Evolutionary conservation across 768 basidiomycete species (phyloP).

Genomic region (Strobilomyces dryophilus): DNA sequence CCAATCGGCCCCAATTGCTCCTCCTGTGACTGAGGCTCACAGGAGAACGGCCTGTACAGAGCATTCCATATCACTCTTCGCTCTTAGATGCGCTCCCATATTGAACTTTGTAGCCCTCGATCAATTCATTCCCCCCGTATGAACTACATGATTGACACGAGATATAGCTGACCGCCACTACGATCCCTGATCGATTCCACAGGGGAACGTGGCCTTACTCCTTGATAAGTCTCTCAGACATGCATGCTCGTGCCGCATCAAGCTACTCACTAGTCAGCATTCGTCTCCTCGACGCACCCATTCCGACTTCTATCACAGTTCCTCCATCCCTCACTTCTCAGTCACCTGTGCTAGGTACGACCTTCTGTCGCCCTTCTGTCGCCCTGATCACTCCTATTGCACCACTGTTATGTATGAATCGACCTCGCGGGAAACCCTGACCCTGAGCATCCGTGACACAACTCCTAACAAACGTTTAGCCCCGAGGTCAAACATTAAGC

Average conservation of each 20-base stretch:
- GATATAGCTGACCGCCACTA: neutral
- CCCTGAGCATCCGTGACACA: constrained; percentile 13
- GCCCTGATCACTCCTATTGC: neutral
- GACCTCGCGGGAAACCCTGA: constrained; percentile 17
- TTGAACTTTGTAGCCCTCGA: constrained; percentile 2
- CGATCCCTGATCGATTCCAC: neutral
- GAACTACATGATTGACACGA: constrained; percentile 1
- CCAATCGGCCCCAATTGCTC: no score
- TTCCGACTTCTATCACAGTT: neutral
- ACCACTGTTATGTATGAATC: constrained; percentile 7
- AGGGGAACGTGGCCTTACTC: neutral
- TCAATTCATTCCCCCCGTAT: neutral
- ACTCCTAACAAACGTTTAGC: neutral
- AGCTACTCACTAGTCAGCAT: neutral
- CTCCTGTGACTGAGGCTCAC: neutral
- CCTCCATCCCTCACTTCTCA: neutral
- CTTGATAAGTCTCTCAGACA: neutral
- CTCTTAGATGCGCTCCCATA: neutral
- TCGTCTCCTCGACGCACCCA: no score
- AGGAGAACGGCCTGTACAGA: neutral
- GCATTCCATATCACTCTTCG: neutral
- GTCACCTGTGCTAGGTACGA: neutral
- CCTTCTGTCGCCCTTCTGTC: neutral
- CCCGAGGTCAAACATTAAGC: neutral
- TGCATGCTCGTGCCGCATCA: neutral